A percentile compares a stretch with the other conserved stretches of the same genome.
These are phyloP conservation scores for Stenocarpella maydis DNA, from an alignment of 2,329 filamentous ascomycete species.

Conservation along the genomic window DNA sequence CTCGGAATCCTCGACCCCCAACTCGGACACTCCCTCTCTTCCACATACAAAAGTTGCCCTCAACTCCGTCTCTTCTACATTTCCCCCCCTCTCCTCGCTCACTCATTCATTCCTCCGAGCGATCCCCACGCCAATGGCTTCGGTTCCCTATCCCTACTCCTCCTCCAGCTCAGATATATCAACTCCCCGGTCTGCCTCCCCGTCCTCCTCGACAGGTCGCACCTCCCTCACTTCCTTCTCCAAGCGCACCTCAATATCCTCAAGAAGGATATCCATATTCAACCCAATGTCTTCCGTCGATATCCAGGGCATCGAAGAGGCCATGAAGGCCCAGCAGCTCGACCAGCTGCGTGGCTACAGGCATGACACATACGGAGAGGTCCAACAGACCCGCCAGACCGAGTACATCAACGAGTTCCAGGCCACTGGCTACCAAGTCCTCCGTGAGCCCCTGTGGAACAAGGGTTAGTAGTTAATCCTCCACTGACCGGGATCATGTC, in stretches of 20 bases:
- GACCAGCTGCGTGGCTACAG: slow-evolving; percentile 69
- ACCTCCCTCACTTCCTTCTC: slow-evolving; percentile 61
- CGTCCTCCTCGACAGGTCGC: slow-evolving; percentile 57
- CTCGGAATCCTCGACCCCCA: slow-evolving; percentile 27
- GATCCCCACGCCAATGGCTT: slow-evolving; percentile 52
- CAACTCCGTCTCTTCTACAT: slow-evolving; percentile 28
- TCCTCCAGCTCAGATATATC: slow-evolving; percentile 58
- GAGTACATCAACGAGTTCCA: slow-evolving; percentile 57
- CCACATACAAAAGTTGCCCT: slow-evolving; percentile 28
- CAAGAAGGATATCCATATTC: slow-evolving; percentile 59
- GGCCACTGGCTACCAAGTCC: slow-evolving; percentile 68
- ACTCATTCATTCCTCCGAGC: slow-evolving; percentile 36
- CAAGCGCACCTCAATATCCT: slow-evolving; percentile 59
- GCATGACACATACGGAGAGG: slow-evolving; percentile 63
- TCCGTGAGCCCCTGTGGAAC: slow-evolving; percentile 70
- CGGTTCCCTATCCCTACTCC: slow-evolving; percentile 55
- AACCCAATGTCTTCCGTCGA: slow-evolving; percentile 67
- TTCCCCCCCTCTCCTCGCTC: slow-evolving; percentile 35
- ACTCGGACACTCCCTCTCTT: not conserved
- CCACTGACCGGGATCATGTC: no score
- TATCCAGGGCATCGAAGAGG: slow-evolving; percentile 63
- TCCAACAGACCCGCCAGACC: slow-evolving; percentile 61
- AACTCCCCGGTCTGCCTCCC: slow-evolving; percentile 63
- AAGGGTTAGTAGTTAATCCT: slow-evolving; percentile 59
- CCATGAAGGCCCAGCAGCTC: slow-evolving; percentile 67